Conservation (phyloP, 495 filamentous ascomycete genomes). For the Aspergillus haitiensis region DNA sequence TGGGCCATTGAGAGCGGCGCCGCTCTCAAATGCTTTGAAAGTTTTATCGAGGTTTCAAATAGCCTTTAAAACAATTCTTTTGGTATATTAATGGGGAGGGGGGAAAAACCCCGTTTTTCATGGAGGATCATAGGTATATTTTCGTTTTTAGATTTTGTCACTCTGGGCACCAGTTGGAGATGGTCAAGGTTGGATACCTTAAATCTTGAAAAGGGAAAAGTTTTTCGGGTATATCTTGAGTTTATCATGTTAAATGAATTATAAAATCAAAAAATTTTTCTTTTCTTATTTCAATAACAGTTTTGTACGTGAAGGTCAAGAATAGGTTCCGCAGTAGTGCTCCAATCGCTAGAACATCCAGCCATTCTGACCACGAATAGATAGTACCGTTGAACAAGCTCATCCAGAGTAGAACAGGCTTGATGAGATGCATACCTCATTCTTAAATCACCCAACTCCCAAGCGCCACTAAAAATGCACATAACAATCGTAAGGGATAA, state of each 20-base stretch:
- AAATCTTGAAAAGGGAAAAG: slow-evolving; percentile 6
- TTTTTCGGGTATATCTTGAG: slow-evolving; percentile 14
- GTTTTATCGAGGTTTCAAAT: slow-evolving; percentile 66
- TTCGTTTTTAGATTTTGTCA: slow-evolving; percentile 16
- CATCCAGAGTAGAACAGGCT: background rate
- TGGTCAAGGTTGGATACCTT: slow-evolving; percentile 1
- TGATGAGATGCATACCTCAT: slow-evolving; percentile 1
- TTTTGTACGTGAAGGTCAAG: background rate
- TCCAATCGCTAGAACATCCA: background rate
- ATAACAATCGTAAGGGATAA: slow-evolving; percentile 12
- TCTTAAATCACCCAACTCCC: slow-evolving; percentile 16
- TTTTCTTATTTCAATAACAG: background rate
- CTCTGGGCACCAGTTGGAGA: background rate
- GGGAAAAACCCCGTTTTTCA: background rate
- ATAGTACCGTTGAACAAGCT: background rate
- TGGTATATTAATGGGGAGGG: too few species aligned
- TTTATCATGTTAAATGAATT: slow-evolving; percentile 8
- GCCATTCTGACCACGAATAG: background rate
- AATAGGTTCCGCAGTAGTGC: background rate
- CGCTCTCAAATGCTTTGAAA: slow-evolving; percentile 70
- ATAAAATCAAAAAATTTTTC: background rate
- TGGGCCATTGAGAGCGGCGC: slow-evolving; percentile 81
- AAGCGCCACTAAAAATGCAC: slow-evolving; percentile 21
- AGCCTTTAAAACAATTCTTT: slow-evolving; percentile 26
- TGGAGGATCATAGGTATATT: slow-evolving; percentile 3